These are phyloP conservation scores for Yamadazyma sp. DNA, from an alignment of 805 yeast genomes.

Conservation along the genomic window DNA sequence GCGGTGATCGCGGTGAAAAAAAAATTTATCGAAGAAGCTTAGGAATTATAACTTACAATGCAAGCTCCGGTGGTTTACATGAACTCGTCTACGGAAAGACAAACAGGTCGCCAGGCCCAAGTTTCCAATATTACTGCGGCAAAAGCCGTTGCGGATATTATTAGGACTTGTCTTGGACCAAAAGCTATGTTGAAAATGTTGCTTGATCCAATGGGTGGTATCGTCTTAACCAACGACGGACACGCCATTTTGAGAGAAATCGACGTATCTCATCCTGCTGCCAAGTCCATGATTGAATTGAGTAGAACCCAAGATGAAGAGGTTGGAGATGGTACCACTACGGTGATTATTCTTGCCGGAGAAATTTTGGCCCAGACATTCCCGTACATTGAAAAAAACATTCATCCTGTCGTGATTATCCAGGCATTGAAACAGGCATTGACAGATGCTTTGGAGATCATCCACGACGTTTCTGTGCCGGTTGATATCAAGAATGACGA, in stretches of 20 bases:
- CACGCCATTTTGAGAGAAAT: slow-evolving; percentile 97
- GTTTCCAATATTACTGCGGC: slow-evolving; percentile 97
- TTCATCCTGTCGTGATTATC: slow-evolving; percentile 95
- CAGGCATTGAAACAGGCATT: slow-evolving; percentile 91
- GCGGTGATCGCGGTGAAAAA: too few relatives aligned
- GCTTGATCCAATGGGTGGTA: slow-evolving; percentile 95
- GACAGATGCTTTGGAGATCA: slow-evolving; percentile 84
- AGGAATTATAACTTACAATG: slow-evolving; percentile 22
- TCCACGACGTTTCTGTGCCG: slow-evolving; percentile 77
- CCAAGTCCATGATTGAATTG: slow-evolving; percentile 96
- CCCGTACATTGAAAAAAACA: slow-evolving; percentile 91
- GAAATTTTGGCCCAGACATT: slow-evolving; percentile 94
- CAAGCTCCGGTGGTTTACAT: slow-evolving; percentile 50
- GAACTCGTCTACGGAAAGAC: slow-evolving; percentile 86
- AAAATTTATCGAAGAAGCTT: slow-evolving; percentile 1
- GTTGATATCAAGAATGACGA: slow-evolving; percentile 81
- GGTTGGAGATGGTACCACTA: slow-evolving; percentile 98
- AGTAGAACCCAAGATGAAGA: slow-evolving; percentile 98
- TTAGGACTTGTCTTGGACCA: slow-evolving; percentile 97
- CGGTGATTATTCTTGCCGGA: slow-evolving; percentile 95
- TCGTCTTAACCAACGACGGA: slow-evolving; percentile 96
- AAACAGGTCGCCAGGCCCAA: slow-evolving; percentile 96
- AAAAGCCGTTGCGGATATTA: slow-evolving; percentile 97
- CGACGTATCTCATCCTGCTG: slow-evolving; percentile 98
- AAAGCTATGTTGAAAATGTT: slow-evolving; percentile 99